A percentile compares a stretch with the other conserved stretches of the same genome.
These are phyloP conservation scores for Oryza glumipatula DNA, from an alignment of 176 grass and related monocot genomes.

Conservation along the genomic window DNA sequence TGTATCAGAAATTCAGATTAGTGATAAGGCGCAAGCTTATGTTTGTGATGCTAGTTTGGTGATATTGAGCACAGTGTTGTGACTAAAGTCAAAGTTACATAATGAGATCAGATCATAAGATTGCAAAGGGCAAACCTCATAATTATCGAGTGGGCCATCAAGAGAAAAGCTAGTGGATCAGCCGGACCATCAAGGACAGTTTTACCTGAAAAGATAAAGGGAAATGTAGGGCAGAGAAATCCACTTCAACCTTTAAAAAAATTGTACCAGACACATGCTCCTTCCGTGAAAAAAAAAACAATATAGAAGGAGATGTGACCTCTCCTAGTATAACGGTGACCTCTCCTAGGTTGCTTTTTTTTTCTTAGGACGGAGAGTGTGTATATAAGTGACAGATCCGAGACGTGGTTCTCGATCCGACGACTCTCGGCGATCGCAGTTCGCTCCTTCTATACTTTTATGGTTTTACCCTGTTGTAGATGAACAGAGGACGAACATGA, in stretches of 20 bases:
- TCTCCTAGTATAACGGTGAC: too few species aligned
- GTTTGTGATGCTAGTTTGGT: slow-evolving; percentile 7
- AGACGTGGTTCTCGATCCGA: not conserved
- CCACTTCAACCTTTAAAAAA: not conserved
- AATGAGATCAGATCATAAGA: not conserved
- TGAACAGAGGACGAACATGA: not conserved
- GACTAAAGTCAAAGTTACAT: not conserved
- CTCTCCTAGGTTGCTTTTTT: too few species aligned
- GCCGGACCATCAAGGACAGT: not conserved
- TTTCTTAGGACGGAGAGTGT: too few species aligned
- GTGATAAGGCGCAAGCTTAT: not conserved
- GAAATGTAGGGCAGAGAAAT: not conserved
- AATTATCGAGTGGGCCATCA: not conserved
- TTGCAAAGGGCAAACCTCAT: not conserved
- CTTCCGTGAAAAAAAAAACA: too few species aligned
- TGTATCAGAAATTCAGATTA: not conserved
- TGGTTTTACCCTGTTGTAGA: not conserved
- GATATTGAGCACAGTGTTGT: not conserved
- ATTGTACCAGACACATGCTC: not conserved
- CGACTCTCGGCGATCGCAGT: too few species aligned
- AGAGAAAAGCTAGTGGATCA: not conserved
- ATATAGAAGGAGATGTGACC: too few species aligned
- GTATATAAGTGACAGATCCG: not conserved
- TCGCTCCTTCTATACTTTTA: too few species aligned
- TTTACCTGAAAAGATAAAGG: not conserved